Base-by-base conservation (phyloP, 225 moss, liverwort and hornwort genomes). In the Antitrichia curtipendula region DNA sequence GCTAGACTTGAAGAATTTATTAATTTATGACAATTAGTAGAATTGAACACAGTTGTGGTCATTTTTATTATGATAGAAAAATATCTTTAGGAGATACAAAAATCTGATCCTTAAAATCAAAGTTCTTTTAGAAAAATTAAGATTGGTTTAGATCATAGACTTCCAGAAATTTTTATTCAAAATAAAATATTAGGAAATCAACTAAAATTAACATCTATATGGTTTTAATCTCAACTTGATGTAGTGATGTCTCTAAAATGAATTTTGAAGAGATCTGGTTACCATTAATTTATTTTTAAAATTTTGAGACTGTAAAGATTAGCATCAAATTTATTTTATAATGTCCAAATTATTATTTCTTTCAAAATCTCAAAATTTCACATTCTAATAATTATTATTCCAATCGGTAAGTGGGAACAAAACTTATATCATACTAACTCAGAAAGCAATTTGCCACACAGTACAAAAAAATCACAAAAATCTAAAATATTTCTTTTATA, bases 371-470 rank as follows among this genome's bases (percentile, higher is more conserved):
- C 4, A 18, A 2, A 47, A 31, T 73, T 73, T 11, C 19, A 34
- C 2, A 10, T 27, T 71, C 27, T 43, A 41, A 2, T 27, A 0
- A 27, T 16, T 43, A 27, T 71, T 43, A 43, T 16, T 25, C 3
- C 25, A 41, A 70, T 41, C 1, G 4, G 0, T 25, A 5, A 1
- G 1, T 0, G 0, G 0, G 2, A 69, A 14, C 8, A 25, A 41
- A 25, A 5, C 0, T 22, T 23, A 7, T 68, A 1, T 20, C 4
- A 38, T 0, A 23, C 1, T 16, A 9, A 5, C 1, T 70, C 25
- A 25, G 41, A 43, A 71, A 43, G 2, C 0, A 70, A 0, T 8
- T 70, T 4, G 2, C 3, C 1, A 14, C 0, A 7, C 1, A 69
- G 0, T 0, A 18, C 9, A 1, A 25, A 8, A 41, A 25, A 41